Conservation (phyloP, 257 asterid genomes). For the Verbena officinalis region DNA sequence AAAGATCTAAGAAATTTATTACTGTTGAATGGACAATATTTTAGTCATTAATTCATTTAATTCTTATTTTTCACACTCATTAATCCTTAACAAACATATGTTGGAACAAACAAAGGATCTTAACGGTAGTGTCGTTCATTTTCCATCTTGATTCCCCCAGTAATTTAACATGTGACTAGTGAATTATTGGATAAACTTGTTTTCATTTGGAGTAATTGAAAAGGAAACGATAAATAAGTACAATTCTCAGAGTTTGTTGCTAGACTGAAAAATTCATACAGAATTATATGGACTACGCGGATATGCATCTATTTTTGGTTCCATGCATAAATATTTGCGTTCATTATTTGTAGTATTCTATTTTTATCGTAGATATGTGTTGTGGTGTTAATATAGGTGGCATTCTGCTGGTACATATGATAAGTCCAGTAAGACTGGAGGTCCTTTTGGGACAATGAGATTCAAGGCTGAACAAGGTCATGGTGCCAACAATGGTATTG, state of each 20-base stretch:
- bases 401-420: conserved; percentile 93
- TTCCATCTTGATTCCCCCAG: neutral
- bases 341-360: neutral
- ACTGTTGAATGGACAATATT: too few relatives aligned
- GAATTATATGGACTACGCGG: neutral
- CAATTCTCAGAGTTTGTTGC: conserved; percentile 6
- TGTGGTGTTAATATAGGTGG: conserved; percentile 56
- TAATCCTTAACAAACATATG: too few relatives aligned
- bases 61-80: too few relatives aligned
- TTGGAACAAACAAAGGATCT: too few relatives aligned
- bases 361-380: conserved; percentile 11
- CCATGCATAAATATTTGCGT: too few relatives aligned
- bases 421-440: conserved; percentile 63
- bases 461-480: conserved; percentile 66
- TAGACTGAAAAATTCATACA: neutral
- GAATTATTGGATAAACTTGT: neutral
- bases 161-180: neutral
- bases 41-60: too few relatives aligned
- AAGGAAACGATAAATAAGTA: neutral
- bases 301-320: neutral
- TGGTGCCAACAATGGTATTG: conserved; percentile 72
- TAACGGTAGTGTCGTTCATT: too few relatives aligned
- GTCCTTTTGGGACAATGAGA: conserved; percentile 93
- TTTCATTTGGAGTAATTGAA: neutral
- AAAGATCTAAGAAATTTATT: too few relatives aligned